Evolutionary conservation across 257 asterid species (phyloP).

Genomic region (Przewalskia tangutica): DNA sequence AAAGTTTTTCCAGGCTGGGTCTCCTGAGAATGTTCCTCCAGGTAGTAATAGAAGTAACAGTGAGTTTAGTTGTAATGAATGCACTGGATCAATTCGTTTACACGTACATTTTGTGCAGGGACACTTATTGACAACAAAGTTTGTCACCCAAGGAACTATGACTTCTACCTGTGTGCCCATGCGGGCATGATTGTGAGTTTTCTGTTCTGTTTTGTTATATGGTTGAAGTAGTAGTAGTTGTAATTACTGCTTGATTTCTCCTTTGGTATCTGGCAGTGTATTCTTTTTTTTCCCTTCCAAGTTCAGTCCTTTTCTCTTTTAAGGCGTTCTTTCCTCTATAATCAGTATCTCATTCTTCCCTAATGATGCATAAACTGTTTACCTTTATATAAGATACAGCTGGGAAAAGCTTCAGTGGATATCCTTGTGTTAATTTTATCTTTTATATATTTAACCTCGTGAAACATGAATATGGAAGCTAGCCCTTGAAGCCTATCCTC

Average conservation of each 20-base stretch:
- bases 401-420: not conserved
- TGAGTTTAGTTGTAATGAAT: not conserved
- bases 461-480: not conserved
- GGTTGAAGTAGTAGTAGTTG: not conserved
- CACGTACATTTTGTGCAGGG: conserved; percentile 37
- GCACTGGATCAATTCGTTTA: not conserved
- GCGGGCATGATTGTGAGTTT: conserved; percentile 86
- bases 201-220: not conserved
- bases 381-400: not conserved
- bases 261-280: not conserved
- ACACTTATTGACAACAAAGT: conserved; percentile 74
- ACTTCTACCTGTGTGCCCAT: conserved; percentile 85
- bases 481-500: not conserved
- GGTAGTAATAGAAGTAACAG: conserved; percentile 24
- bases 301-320: not conserved
- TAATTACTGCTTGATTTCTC: not conserved
- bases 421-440: not conserved
- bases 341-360: not conserved
- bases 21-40: conserved; percentile 87
- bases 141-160: conserved; percentile 84
- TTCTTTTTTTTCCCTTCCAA: not conserved
- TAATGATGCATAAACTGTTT: not conserved
- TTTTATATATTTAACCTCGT: not conserved
- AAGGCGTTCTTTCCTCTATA: not conserved
- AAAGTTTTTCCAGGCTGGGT: conserved; percentile 60